Evolutionary conservation across 2,329 filamentous ascomycete species (phyloP).

Genomic region (Exophiala phaeomuriformis): DNA sequence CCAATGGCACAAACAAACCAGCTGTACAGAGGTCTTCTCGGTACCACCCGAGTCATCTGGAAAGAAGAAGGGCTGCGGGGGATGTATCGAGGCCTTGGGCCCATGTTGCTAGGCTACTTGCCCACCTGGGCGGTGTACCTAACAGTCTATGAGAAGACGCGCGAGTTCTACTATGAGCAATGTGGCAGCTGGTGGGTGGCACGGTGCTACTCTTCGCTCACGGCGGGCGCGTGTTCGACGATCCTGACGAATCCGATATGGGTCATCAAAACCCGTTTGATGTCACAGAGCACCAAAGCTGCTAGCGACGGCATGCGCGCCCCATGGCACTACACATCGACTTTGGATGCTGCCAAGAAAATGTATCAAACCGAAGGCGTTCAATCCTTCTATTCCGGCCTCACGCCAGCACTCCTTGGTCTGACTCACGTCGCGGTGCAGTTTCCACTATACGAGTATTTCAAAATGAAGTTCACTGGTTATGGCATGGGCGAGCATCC

Average conservation of each 20-base stretch:
- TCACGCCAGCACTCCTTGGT: conserved; percentile 84
- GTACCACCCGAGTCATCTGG: conserved; percentile 81
- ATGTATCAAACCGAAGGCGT: conserved; percentile 92
- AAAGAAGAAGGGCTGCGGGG: conserved; percentile 79
- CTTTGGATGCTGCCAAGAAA: conserved; percentile 83
- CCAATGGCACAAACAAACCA: conserved; percentile 41
- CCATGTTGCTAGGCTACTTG: conserved; percentile 90
- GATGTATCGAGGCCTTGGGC: conserved; percentile 86
- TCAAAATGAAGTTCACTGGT: conserved; percentile 86
- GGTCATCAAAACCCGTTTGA: conserved; percentile 97
- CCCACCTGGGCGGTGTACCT: conserved; percentile 99
- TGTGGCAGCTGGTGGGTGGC: conserved; percentile 68
- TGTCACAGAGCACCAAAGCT: conserved; percentile 70
- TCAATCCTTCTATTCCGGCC: conserved; percentile 85
- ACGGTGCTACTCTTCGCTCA: conserved; percentile 81
- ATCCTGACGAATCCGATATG: conserved; percentile 95
- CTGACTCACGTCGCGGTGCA: conserved; percentile 94
- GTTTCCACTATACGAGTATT: conserved; percentile 89
- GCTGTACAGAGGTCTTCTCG: conserved; percentile 77
- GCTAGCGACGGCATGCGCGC: conserved; percentile 46
- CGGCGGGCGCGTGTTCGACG: conserved; percentile 87
- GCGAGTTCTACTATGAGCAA: conserved; percentile 58
- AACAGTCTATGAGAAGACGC: conserved; percentile 88
- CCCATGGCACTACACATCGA: conserved; percentile 81
- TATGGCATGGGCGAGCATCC: conserved; percentile 72